Percentiles rank a stretch among this genome's conserved stretches.
phyloP scores from a whole-genome alignment of 306 rosid species.

The Luffa acutangula region DNA sequence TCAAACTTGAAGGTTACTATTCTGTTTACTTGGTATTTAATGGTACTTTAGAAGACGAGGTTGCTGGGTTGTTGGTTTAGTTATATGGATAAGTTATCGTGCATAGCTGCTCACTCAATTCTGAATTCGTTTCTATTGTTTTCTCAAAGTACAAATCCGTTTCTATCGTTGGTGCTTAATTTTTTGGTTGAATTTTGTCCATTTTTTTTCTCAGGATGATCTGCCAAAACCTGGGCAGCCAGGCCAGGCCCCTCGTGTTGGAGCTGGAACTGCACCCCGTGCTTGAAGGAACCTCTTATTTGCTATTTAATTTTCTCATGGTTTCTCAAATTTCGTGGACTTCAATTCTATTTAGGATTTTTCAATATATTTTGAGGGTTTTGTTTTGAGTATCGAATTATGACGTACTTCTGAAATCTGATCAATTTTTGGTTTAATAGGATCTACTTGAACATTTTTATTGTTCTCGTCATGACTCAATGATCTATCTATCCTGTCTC shows the following conservation, averaged over 20 bases:
- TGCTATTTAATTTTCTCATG: neutral
- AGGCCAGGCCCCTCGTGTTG: constrained; percentile 54
- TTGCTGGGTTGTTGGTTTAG: neutral
- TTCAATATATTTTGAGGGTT: neutral
- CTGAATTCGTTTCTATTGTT: neutral
- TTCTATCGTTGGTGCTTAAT: neutral
- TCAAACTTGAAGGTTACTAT: neutral
- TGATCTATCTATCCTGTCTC: neutral
- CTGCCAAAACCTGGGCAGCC: constrained; percentile 57
- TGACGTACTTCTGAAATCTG: neutral
- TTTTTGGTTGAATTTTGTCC: neutral
- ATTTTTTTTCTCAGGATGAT: constrained; percentile 34
- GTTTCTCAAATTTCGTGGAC: neutral
- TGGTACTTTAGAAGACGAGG: neutral
- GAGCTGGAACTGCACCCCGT: constrained; percentile 34
- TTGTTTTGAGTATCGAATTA: neutral
- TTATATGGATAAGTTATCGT: neutral
- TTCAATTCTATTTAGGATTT: neutral
- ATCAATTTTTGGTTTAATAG: neutral
- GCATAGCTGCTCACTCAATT: neutral
- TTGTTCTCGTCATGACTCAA: neutral
- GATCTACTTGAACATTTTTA: neutral
- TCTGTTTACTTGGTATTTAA: neutral
- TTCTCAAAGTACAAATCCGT: neutral
- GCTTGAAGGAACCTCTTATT: constrained; percentile 5